These are phyloP conservation scores for Acanthamoeba polyphaga DNA, from an alignment of 208 protist species.

Conservation along the genomic window DNA sequence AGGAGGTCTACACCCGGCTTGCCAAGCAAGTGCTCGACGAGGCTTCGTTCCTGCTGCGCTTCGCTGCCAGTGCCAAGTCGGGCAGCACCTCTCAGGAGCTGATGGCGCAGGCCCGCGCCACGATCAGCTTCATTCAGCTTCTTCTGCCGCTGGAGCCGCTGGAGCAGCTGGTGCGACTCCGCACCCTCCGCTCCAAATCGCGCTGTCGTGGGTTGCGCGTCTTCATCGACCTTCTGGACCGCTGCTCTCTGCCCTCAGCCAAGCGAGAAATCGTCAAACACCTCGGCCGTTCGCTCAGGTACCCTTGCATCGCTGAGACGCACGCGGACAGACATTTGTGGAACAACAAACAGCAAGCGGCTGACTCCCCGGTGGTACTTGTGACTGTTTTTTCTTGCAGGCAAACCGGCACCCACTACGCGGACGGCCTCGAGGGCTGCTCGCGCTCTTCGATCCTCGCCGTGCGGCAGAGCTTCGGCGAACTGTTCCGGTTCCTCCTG, in stretches of 20 bases:
- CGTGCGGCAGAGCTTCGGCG: slow-evolving; percentile 18
- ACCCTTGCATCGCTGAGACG: background rate
- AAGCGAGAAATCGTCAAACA: slow-evolving; percentile 54
- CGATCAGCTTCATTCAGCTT: slow-evolving; percentile 38
- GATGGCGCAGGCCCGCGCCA: background rate
- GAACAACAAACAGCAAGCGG: no score
- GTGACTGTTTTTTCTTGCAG: background rate
- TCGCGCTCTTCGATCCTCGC: background rate
- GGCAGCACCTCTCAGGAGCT: background rate
- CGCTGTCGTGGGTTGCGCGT: background rate
- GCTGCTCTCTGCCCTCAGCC: slow-evolving; percentile 37
- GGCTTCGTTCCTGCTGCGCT: slow-evolving; percentile 15
- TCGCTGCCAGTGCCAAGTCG: background rate
- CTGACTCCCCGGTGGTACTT: background rate
- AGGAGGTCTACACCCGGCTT: slow-evolving; percentile 36
- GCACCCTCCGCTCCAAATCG: slow-evolving; percentile 1
- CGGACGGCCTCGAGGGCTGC: slow-evolving; percentile 39
- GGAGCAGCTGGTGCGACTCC: slow-evolving; percentile 33
- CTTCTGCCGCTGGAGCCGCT: slow-evolving; percentile 26
- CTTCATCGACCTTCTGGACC: slow-evolving; percentile 54
- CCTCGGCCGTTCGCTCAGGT: slow-evolving; percentile 1
- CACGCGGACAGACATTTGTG: no score
- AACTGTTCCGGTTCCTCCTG: slow-evolving; percentile 45
- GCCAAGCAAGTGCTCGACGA: slow-evolving; percentile 19
- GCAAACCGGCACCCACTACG: slow-evolving; percentile 29